Base-by-base conservation (phyloP, 495 filamentous ascomycete species). In the Penicillium argentinense region DNA sequence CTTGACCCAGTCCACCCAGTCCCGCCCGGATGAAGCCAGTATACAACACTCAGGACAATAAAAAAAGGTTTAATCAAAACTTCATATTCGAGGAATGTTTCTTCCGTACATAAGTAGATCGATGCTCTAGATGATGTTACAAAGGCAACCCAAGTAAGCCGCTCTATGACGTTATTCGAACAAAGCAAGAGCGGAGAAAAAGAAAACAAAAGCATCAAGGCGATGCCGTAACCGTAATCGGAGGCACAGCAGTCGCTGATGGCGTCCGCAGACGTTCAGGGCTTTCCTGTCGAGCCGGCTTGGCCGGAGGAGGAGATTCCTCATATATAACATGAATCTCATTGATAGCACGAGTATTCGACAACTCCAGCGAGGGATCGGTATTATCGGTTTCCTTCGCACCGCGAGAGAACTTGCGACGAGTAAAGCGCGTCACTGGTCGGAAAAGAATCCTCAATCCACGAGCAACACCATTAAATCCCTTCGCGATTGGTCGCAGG, bases 141-240 rank as follows among this genome's bases (percentile, higher is more conserved):
- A n/a, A n/a, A n/a, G n/a, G n/a, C n/a, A n/a, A 26, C 11, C 25
- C 11, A 11, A 26, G 11, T 26, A 11, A 26, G 5, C 25, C 25
- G 11, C 11, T 26, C 5, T 11, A 26, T 26, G 25, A 5, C 25
- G 11, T 26, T 5, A 26, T 5, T 26, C 11, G 25, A 26, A 26
- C 5, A 26, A 26, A 26, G 25, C 25, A 26, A 26, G 11, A 11
- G 11, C 11, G 5, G 25, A 11, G 11, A 5, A 26, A 26, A 26
- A 26, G 25, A 26, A 26, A 26, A 26, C 25, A 26, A 26, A 11
- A 26, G 25, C 11, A 26, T 26, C 25, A 57, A 46, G 49, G 62
- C 41, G 65, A 67, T 14, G 44, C 57, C 23, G 67, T 71, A 39
- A 71, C 64, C 4, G 62, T 67, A 19, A 71, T 71, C 0, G 67